Conservation (phyloP, 2,329 filamentous ascomycete genomes). For the Thelonectria olida region DNA sequence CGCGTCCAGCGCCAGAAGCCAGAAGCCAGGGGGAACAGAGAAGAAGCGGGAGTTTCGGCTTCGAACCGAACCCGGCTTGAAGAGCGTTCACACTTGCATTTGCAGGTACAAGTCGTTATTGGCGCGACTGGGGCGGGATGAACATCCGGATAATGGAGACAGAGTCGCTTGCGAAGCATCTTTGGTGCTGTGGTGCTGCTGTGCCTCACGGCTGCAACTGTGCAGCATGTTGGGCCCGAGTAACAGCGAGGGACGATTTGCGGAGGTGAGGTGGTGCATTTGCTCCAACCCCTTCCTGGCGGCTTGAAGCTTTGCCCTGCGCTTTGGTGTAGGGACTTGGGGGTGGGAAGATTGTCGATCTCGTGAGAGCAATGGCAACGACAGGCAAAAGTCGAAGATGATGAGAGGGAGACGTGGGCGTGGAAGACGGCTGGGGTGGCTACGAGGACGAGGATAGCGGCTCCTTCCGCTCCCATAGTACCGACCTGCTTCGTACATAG, state of each 20-base stretch:
- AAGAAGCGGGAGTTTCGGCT: constrained; percentile 20
- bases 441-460: constrained; percentile 7
- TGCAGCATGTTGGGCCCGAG: constrained; percentile 2
- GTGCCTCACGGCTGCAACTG: constrained; percentile 6
- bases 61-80: constrained; percentile 14
- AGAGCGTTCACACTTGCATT: constrained; percentile 13
- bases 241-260: not conserved
- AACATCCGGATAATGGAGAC: constrained; percentile 1
- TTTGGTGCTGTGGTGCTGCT: constrained; percentile 13
- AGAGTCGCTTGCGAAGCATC: constrained; percentile 7
- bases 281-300: not conserved
- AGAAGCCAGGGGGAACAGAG: constrained; percentile 1
- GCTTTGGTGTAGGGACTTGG: not conserved
- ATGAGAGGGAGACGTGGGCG: not conserved
- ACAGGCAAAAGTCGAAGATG: not conserved
- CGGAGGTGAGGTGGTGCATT: not conserved
- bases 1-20: constrained; percentile 19
- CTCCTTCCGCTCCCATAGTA: constrained; percentile 12
- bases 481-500: not conserved
- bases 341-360: not conserved
- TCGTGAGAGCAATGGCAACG: not conserved
- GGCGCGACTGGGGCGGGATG: constrained; percentile 17
- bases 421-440: not conserved
- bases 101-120: constrained; percentile 6
- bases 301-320: not conserved